phyloP scores from a whole-genome alignment of 2,329 filamentous ascomycete species.

The Capronia americana region DNA sequence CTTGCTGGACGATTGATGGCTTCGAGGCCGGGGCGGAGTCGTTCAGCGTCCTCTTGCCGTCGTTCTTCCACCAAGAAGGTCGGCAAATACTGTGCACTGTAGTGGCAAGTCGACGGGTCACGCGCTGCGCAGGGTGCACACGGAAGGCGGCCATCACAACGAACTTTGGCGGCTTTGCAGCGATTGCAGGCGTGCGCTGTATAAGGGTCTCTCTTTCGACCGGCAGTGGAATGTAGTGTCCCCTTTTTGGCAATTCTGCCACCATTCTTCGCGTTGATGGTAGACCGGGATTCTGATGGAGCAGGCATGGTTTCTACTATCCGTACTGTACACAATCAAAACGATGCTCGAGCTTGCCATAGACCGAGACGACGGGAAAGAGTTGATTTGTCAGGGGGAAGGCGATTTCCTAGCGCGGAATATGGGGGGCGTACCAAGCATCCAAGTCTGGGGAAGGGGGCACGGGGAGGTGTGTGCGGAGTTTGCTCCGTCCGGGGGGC shows the following conservation, averaged over 20 bases:
- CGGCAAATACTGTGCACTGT: conserved; percentile 14
- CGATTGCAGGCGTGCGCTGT: conserved; percentile 14
- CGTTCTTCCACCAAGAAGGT: conserved; percentile 13
- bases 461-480: too few species aligned
- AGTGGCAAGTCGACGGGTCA: conserved; percentile 9
- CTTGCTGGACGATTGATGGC: conserved; percentile 7
- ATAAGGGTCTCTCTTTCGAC: conserved; percentile 13
- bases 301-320: conserved; percentile 9
- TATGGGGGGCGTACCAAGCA: conserved; percentile 6
- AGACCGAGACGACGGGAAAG: conserved; percentile 7
- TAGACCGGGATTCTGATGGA: conserved; percentile 7
- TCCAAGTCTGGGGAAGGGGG: conserved; percentile 9
- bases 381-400: conserved; percentile 11
- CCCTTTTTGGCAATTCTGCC: conserved; percentile 13
- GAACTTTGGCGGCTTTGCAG: conserved; percentile 15
- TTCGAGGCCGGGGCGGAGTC: neutral
- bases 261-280: conserved; percentile 11
- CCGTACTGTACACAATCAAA: neutral
- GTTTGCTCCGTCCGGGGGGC: conserved; percentile 1
- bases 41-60: neutral
- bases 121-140: conserved; percentile 14
- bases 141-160: conserved; percentile 15
- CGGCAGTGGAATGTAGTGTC: conserved; percentile 6
- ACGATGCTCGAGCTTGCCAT: conserved; percentile 6
- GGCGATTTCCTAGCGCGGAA: conserved; percentile 8